These are phyloP conservation scores for Aethionema arabicum DNA, from an alignment of 345 rosid species.

Conservation along the genomic window DNA sequence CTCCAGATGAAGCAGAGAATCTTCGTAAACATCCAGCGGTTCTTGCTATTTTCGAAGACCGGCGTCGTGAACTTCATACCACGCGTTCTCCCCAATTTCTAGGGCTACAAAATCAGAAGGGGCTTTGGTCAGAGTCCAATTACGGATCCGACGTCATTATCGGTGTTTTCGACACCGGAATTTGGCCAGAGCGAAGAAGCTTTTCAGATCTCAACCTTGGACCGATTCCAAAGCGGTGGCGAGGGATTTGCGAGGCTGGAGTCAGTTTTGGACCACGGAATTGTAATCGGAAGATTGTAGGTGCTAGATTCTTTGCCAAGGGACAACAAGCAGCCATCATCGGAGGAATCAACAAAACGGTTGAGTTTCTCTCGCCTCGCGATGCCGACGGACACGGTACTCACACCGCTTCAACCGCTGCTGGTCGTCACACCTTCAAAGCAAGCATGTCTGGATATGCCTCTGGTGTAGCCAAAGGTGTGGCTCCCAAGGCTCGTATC, in stretches of 20 bases:
- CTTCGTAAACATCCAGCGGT: constrained; percentile 62
- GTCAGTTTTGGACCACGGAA: constrained; percentile 39
- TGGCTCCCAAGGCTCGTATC: constrained; percentile 77
- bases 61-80: constrained; percentile 72
- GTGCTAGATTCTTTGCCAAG: constrained; percentile 71
- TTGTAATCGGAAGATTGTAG: constrained; percentile 73
- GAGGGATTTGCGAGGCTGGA: constrained; percentile 65
- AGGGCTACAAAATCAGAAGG: constrained; percentile 68
- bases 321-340: constrained; percentile 66
- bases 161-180: constrained; percentile 79
- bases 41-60: constrained; percentile 68
- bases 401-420: constrained; percentile 79
- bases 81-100: constrained; percentile 90
- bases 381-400: constrained; percentile 94
- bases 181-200: constrained; percentile 84
- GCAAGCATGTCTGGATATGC: constrained; percentile 86
- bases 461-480: constrained; percentile 74
- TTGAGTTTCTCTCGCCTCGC: constrained; percentile 76
- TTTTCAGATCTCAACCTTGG: constrained; percentile 76
- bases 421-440: constrained; percentile 58
- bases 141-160: constrained; percentile 89
- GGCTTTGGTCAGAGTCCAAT: constrained; percentile 83
- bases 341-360: constrained; percentile 61
- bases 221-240: constrained; percentile 74
- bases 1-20: constrained; percentile 43